These are phyloP conservation scores for Boletus bicolor DNA, from an alignment of 768 basidiomycete genomes.

Conservation along the genomic window DNA sequence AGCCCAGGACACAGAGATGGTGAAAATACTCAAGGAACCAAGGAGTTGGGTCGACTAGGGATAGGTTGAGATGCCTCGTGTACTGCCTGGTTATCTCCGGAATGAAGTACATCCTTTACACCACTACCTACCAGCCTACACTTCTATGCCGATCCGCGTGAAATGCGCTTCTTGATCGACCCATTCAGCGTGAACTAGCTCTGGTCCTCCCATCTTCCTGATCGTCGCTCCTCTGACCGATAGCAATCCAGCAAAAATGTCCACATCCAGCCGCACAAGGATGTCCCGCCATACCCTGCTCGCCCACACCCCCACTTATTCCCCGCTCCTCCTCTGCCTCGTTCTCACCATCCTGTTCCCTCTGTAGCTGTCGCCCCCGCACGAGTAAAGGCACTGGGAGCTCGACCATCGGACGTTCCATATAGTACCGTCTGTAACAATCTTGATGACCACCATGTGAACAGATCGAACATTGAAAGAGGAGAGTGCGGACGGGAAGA, in stretches of 20 bases:
- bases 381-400: constrained; percentile 23
- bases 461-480: constrained; percentile 76
- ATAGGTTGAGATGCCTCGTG: not conserved
- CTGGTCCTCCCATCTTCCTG: not conserved
- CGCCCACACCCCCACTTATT: not conserved
- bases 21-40: constrained; percentile 42
- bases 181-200: not conserved
- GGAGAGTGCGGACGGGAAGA: constrained; percentile 65
- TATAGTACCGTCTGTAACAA: constrained; percentile 71
- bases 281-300: constrained; percentile 42
- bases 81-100: not conserved
- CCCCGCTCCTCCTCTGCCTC: constrained; percentile 12
- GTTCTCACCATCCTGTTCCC: constrained; percentile 14
- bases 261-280: constrained; percentile 80
- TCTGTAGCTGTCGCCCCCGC: constrained; percentile 25
- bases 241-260: constrained; percentile 73
- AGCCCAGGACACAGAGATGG: constrained; percentile 41
- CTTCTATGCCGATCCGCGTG: not conserved
- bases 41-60: constrained; percentile 14
- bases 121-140: not conserved
- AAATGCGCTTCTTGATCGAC: not conserved
- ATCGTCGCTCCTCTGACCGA: constrained; percentile 8
- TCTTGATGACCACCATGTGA: constrained; percentile 78
- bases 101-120: too few relatives aligned
- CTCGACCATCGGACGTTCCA: constrained; percentile 53